A percentile compares a stretch with the other conserved stretches of the same genome.
These are phyloP conservation scores for Zasmidium citrigriseum DNA, from an alignment of 2,329 filamentous ascomycete species.

Conservation along the genomic window DNA sequence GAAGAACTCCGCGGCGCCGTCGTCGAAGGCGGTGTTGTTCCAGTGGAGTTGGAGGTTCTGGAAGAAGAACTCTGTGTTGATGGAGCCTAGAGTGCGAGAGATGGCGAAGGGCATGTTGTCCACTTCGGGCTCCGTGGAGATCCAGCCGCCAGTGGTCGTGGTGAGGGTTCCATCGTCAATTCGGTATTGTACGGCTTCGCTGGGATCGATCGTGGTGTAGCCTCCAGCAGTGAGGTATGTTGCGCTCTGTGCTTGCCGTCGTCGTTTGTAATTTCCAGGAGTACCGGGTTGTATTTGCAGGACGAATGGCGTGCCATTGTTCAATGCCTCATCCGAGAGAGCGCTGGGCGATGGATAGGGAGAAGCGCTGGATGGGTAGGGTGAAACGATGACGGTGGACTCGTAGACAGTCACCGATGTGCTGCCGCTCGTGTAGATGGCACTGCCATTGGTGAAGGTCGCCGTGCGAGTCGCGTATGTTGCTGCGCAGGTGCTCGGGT, in stretches of 20 bases:
- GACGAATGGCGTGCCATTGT: constrained; percentile 35
- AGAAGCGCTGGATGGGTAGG: constrained; percentile 10
- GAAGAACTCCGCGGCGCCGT: constrained; percentile 35
- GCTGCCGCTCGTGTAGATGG: constrained; percentile 19
- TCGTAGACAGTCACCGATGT: constrained; percentile 27
- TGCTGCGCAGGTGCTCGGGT: constrained; percentile 29
- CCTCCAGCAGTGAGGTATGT: constrained; percentile 35
- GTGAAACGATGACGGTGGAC: constrained; percentile 33
- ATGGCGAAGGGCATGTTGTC: constrained; percentile 30
- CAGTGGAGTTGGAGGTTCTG: constrained; percentile 31
- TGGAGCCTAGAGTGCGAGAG: constrained; percentile 22
- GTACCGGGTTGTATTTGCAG: constrained; percentile 25
- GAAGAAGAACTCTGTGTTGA: constrained; percentile 33
- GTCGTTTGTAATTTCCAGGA: constrained; percentile 14
- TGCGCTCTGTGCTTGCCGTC: constrained; percentile 25
- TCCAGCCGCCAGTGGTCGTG: constrained; percentile 22
- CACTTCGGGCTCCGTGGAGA: constrained; percentile 28
- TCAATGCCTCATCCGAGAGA: constrained; percentile 30
- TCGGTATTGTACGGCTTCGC: constrained; percentile 31
- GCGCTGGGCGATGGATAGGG: constrained; percentile 16
- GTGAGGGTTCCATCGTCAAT: constrained; percentile 31
- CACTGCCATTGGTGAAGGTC: not conserved
- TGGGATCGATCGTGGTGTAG: constrained; percentile 34
- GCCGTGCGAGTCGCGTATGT: constrained; percentile 20
- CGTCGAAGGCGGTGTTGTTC: constrained; percentile 35